Base-by-base conservation (phyloP, 805 yeast species). In the Candida boidinii region DNA sequence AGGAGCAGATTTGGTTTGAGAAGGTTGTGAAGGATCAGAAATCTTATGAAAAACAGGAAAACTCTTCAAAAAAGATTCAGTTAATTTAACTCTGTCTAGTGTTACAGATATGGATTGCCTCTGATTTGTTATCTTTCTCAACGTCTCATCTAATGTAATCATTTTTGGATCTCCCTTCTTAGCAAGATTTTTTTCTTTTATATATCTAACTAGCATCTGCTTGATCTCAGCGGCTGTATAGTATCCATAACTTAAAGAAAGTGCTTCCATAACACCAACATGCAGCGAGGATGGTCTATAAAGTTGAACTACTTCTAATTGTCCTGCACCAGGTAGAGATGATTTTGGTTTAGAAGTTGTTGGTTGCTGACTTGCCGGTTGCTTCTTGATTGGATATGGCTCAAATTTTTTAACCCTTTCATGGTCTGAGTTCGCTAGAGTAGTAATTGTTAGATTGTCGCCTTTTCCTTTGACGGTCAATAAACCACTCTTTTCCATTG, bases 401-500 rank as follows among this genome's bases (percentile, higher is more conserved):
- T 71, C 76, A 55, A 84, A 86, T 27, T 65, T 66, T 24, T 65
- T 70, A 17, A 87, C 57, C 24, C 58, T 60, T 14, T 60, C 65
- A 33, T 73, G 70, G 21, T 59, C 56, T 0, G 59, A 58, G 18
- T 57, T 59, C 20, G 76, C 73, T 1, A 71, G 44, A 7, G 69
- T 60, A 2, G 67, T 61, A 15, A 90, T 62, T 1, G 70, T 66
- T 18, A 87, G 59, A 46, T 83, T 94, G 37, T 88, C 96, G 24
- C 79, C 92, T 48, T 85, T 83, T 7, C 95, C 96, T 44, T 87
- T 85, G 17, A 79, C 53, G 36, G 75, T 76, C 16, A 92, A 39
- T 35, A 78, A 71, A 2, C 75, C 74, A 28, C 68, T 66, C 51
- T 86, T 90, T 43, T 84, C 95, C 78, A 88, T 85, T 6, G 82